phyloP scores from a whole-genome alignment of 108 stramenopile genomes.

The Aurantiochytrium sp. region DNA sequence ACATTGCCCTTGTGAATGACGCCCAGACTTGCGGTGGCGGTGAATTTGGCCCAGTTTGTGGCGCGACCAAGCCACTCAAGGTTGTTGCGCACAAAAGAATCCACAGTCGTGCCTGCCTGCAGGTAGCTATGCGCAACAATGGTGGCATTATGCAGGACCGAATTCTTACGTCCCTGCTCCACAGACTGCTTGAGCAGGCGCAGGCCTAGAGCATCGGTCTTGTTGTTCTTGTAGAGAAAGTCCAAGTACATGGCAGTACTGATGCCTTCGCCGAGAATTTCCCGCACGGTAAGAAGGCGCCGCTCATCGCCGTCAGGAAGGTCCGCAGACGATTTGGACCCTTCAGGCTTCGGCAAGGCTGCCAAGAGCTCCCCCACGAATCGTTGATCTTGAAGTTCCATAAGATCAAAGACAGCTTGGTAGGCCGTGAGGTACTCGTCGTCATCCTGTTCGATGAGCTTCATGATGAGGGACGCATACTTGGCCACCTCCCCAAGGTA shows the following conservation, averaged over 20 bases:
- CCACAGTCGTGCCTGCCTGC: slow-evolving; percentile 89
- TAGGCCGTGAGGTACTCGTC: slow-evolving; percentile 78
- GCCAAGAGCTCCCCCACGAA: slow-evolving; percentile 69
- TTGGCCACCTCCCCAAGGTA: neutral
- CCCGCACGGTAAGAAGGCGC: slow-evolving; percentile 37
- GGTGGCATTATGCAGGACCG: slow-evolving; percentile 85
- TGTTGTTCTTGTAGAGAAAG: slow-evolving; percentile 75
- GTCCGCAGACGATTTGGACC: slow-evolving; percentile 23
- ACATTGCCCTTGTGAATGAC: slow-evolving; percentile 94
- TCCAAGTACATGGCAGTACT: slow-evolving; percentile 70
- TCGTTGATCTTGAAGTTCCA: slow-evolving; percentile 84
- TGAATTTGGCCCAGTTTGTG: slow-evolving; percentile 98
- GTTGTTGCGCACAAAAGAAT: slow-evolving; percentile 88
- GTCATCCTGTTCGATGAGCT: slow-evolving; percentile 28
- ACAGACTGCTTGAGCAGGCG: slow-evolving; percentile 75
- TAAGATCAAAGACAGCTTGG: slow-evolving; percentile 87
- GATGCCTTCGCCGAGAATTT: slow-evolving; percentile 69
- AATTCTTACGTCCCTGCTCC: slow-evolving; percentile 66
- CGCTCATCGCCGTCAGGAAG: slow-evolving; percentile 23
- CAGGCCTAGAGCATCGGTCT: slow-evolving; percentile 72
- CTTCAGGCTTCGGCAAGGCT: neutral
- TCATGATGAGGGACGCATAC: neutral
- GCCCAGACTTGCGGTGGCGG: slow-evolving; percentile 89
- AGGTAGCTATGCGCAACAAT: slow-evolving; percentile 83
- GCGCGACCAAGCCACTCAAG: slow-evolving; percentile 98